Conservation (phyloP, 2,329 filamentous ascomycete genomes). For the Cadophora sp. region DNA sequence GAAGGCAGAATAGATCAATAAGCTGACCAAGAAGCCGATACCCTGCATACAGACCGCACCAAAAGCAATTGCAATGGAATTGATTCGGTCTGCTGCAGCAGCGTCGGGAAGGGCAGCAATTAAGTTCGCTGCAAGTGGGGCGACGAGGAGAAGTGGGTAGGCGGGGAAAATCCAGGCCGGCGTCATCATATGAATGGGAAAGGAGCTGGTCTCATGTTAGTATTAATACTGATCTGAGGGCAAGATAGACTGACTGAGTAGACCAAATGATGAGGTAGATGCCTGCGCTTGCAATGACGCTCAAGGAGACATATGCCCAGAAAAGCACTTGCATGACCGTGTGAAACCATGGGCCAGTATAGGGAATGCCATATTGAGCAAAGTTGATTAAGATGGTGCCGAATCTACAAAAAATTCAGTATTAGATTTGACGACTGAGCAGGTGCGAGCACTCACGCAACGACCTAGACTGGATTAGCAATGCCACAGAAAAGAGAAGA, state of each 20-base stretch:
- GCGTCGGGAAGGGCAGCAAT: slow-evolving; percentile 45
- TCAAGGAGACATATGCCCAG: slow-evolving; percentile 75
- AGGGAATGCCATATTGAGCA: slow-evolving; percentile 74
- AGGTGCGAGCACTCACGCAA: slow-evolving; percentile 48
- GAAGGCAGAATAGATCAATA: slow-evolving; percentile 86
- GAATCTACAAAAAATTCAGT: slow-evolving; percentile 64
- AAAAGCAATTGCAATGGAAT: slow-evolving; percentile 55
- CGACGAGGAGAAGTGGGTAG: slow-evolving; percentile 80
- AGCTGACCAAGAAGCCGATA: slow-evolving; percentile 61
- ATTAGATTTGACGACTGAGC: slow-evolving; percentile 56
- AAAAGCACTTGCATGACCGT: slow-evolving; percentile 69
- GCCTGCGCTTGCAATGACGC: slow-evolving; percentile 69
- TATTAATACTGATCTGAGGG: not conserved
- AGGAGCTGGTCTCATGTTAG: slow-evolving; percentile 44
- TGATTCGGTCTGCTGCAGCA: slow-evolving; percentile 47
- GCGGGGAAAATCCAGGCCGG: slow-evolving; percentile 89
- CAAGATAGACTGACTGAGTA: slow-evolving; percentile 52
- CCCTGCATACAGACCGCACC: slow-evolving; percentile 59
- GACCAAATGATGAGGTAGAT: slow-evolving; percentile 79
- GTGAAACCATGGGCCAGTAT: slow-evolving; percentile 67
- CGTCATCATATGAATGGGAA: slow-evolving; percentile 82
- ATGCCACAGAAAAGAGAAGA: not conserved
- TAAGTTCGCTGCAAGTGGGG: slow-evolving; percentile 69
- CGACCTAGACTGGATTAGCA: slow-evolving; percentile 47
- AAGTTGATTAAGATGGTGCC: slow-evolving; percentile 81